A percentile compares a stretch with the other conserved stretches of the same genome.
Evolutionary conservation across 164 flowering plant genomes (phyloP).

Genomic region (Vitis vinifera): DNA sequence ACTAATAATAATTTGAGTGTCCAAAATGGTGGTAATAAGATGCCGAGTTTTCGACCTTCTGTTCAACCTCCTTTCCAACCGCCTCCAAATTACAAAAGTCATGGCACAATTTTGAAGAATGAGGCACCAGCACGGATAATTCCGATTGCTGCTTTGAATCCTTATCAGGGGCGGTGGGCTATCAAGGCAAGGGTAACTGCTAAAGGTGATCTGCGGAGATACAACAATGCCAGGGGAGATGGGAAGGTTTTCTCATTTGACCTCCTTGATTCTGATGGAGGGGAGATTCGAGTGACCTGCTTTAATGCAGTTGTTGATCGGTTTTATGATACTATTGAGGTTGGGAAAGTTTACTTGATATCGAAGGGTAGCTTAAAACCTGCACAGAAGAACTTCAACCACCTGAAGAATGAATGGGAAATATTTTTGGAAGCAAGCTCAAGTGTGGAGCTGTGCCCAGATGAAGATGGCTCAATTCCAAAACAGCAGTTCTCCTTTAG

Average conservation of each 20-base stretch:
- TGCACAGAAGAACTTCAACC: slow-evolving; percentile 93
- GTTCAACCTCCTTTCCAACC: slow-evolving; percentile 91
- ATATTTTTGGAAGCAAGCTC: slow-evolving; percentile 83
- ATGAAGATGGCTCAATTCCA: slow-evolving; percentile 89
- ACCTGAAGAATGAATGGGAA: slow-evolving; percentile 95
- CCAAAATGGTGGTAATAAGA: slow-evolving; percentile 29
- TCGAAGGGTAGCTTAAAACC: slow-evolving; percentile 94
- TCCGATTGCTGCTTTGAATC: slow-evolving; percentile 90
- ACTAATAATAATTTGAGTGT: slow-evolving; percentile 13
- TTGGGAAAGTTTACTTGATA: slow-evolving; percentile 82
- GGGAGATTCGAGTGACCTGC: slow-evolving; percentile 96
- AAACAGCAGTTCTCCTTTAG: slow-evolving; percentile 80
- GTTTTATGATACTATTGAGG: slow-evolving; percentile 74
- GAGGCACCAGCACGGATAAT: slow-evolving; percentile 94
- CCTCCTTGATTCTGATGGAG: slow-evolving; percentile 94
- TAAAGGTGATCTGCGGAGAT: slow-evolving; percentile 89
- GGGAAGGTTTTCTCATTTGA: slow-evolving; percentile 99
- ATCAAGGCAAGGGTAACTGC: slow-evolving; percentile 97
- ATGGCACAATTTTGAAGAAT: slow-evolving; percentile 82
- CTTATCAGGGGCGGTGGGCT: slow-evolving; percentile 99
- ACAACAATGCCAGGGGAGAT: slow-evolving; percentile 96
- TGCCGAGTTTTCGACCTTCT: slow-evolving; percentile 52
- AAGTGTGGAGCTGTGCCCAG: slow-evolving; percentile 71
- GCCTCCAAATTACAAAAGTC: slow-evolving; percentile 75
- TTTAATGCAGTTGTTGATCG: slow-evolving; percentile 92